Conservation (phyloP, 1,284 basidiomycete genomes). For the Trichosporon sp. region DNA sequence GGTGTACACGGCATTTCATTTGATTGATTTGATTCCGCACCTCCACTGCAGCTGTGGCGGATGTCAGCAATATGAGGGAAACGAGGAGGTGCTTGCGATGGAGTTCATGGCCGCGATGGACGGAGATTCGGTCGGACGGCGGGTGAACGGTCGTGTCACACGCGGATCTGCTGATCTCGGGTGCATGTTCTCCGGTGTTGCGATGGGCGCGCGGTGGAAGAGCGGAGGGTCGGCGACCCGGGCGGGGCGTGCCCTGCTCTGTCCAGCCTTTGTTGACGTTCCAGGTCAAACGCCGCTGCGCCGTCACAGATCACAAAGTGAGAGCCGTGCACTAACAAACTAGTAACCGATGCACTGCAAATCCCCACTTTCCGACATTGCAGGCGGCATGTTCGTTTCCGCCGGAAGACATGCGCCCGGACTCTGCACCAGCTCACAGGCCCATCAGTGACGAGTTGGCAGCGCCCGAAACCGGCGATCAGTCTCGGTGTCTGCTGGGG, state of each 20-base stretch:
- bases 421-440: too few relatives aligned
- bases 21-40: not conserved
- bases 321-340: too few relatives aligned
- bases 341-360: too few relatives aligned
- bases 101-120: not conserved
- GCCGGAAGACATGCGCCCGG: not conserved
- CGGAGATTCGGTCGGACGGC: slow-evolving; percentile 10
- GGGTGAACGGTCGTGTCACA: not conserved
- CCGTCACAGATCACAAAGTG: not conserved
- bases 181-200: not conserved
- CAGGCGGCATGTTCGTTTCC: not conserved
- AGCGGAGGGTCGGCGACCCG: not conserved
- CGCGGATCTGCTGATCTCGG: not conserved
- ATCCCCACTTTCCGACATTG: not conserved
- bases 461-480: not conserved
- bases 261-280: too few relatives aligned
- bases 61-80: not conserved
- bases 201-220: too few relatives aligned
- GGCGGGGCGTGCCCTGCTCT: too few relatives aligned
- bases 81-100: not conserved
- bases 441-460: not conserved
- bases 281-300: not conserved
- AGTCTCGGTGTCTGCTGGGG: not conserved
- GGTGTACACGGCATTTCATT: not conserved
- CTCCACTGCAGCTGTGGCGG: not conserved